A percentile compares a stretch with the other conserved stretches of the same genome.
These are phyloP conservation scores for Linnemannia exigua DNA, from an alignment of 192 early-diverging fungal species.

Conservation along the genomic window DNA sequence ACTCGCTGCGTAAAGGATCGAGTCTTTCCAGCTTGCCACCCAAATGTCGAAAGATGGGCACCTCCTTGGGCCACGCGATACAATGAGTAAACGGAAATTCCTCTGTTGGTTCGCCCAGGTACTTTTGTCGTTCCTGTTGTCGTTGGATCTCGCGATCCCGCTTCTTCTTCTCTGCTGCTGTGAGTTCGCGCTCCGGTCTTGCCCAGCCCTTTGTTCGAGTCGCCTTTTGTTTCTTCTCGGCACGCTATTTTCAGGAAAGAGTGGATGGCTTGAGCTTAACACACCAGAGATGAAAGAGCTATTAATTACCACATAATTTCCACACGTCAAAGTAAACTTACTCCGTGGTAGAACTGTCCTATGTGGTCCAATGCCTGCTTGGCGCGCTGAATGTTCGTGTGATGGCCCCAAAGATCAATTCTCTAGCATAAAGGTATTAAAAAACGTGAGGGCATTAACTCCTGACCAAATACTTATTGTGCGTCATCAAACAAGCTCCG, in stretches of 20 bases:
- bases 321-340: background rate
- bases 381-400: slow-evolving; percentile 19
- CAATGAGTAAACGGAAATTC: slow-evolving; percentile 15
- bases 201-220: slow-evolving; percentile 41
- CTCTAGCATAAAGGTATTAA: slow-evolving; percentile 1
- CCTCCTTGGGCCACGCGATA: slow-evolving; percentile 28
- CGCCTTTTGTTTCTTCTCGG: slow-evolving; percentile 13
- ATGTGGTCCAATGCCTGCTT: slow-evolving; percentile 22
- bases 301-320: background rate
- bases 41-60: slow-evolving; percentile 15
- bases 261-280: too few species aligned
- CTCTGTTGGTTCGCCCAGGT: slow-evolving; percentile 16
- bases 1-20: slow-evolving; percentile 23
- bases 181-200: slow-evolving; percentile 42
- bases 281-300: too few species aligned
- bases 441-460: background rate
- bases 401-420: slow-evolving; percentile 35
- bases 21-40: slow-evolving; percentile 29
- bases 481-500: background rate
- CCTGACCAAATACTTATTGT: background rate
- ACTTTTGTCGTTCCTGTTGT: slow-evolving; percentile 13
- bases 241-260: slow-evolving; percentile 16
- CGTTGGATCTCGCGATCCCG: slow-evolving; percentile 12
- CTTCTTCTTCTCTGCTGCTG: slow-evolving; percentile 32
- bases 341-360: slow-evolving; percentile 22